These are phyloP conservation scores for Scenedesmus sp. DNA, from an alignment of 163 green algal species.

Conservation along the genomic window DNA sequence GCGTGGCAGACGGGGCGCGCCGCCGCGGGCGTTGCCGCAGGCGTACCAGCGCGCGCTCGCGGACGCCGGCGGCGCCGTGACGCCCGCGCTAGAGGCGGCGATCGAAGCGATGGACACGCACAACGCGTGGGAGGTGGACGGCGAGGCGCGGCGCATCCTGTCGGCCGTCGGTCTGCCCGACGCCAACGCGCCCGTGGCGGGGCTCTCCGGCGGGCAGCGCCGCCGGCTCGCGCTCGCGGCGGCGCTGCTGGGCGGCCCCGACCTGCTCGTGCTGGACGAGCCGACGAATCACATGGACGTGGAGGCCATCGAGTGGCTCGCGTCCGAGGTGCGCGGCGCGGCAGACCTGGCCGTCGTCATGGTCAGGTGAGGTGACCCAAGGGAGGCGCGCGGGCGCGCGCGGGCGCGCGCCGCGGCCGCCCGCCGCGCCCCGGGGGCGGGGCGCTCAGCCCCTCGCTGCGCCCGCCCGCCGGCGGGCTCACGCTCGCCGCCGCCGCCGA, in stretches of 20 bases:
- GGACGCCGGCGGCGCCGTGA: slow-evolving; percentile 7
- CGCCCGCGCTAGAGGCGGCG: slow-evolving; percentile 61
- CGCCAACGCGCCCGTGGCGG: slow-evolving; percentile 3
- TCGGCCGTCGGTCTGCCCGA: slow-evolving; percentile 62
- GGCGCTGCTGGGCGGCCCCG: slow-evolving; percentile 74
- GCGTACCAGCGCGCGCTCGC: slow-evolving; percentile 37
- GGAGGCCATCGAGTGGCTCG: slow-evolving; percentile 66
- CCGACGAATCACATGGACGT: slow-evolving; percentile 72
- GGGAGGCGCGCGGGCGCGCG: too few relatives aligned
- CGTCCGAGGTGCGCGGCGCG: slow-evolving; percentile 52
- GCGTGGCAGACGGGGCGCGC: too few relatives aligned
- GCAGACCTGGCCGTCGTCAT: slow-evolving; percentile 64
- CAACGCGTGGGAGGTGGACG: slow-evolving; percentile 70
- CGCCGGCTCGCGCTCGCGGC: slow-evolving; percentile 81
- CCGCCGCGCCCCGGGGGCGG: too few relatives aligned
- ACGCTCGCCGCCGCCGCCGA: too few relatives aligned
- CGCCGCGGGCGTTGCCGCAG: slow-evolving; percentile 11
- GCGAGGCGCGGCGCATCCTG: slow-evolving; percentile 59
- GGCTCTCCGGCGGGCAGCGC: slow-evolving; percentile 75
- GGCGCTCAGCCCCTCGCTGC: too few relatives aligned
- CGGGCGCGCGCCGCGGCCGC: too few relatives aligned
- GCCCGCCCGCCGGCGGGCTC: too few relatives aligned
- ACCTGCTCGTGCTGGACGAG: slow-evolving; percentile 68
- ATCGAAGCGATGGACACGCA: slow-evolving; percentile 72
- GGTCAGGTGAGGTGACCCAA: slow-evolving; percentile 62